Conservation (phyloP, 441 rosid species). For the Populus tomentosa region DNA sequence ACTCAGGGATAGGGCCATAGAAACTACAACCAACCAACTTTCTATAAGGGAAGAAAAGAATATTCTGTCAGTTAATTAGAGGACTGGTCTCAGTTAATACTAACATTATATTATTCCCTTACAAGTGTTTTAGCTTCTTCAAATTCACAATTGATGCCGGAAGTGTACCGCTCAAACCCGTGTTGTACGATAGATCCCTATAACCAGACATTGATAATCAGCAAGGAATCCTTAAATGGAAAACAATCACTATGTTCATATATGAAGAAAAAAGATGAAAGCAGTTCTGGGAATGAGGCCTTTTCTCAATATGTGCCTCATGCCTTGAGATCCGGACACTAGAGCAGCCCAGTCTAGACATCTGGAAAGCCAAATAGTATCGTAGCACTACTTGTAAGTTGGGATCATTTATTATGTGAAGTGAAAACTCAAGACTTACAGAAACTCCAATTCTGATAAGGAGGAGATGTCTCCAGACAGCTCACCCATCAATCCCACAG, state of each 20-base stretch:
- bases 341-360: too few species aligned
- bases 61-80: not conserved
- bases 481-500: constrained; percentile 46
- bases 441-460: constrained; percentile 48
- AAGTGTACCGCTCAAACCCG: constrained; percentile 51
- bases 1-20: constrained; percentile 60
- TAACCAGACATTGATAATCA: not conserved
- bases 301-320: too few species aligned
- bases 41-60: constrained; percentile 30
- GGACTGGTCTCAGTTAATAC: not conserved
- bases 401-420: not conserved
- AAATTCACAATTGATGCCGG: constrained; percentile 57
- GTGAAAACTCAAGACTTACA: constrained; percentile 41
- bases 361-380: not conserved
- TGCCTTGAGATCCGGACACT: too few species aligned
- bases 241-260: too few species aligned
- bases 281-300: too few species aligned
- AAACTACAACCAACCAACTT: constrained; percentile 65
- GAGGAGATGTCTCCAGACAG: constrained; percentile 47
- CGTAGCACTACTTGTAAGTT: not conserved
- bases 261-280: too few species aligned
- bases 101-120: constrained; percentile 20
- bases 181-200: constrained; percentile 80
- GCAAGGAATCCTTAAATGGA: too few species aligned
- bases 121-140: constrained; percentile 59